Base-by-base conservation (phyloP, 163 green algal species). In the Scenedesmus sp. region DNA sequence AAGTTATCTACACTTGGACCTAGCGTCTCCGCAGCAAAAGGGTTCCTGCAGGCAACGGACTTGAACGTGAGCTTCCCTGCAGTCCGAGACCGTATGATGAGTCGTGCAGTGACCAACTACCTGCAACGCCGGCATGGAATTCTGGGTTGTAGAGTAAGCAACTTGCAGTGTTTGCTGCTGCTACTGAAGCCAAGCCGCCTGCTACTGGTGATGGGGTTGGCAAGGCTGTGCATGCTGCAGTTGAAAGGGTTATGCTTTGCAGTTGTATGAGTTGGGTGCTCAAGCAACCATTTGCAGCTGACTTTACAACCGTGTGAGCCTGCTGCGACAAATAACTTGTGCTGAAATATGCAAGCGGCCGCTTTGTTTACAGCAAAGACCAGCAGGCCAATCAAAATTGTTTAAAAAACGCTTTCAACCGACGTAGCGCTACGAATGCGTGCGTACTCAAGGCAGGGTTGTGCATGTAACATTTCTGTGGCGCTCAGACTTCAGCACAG, bases 21-120 rank as follows among this genome's bases (percentile, higher is more conserved):
- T 33, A 89, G 9, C 1, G 61, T 81, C 43, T 89, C 83, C 15
- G 83, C 83, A 40, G 83, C 83, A 46, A 18, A 22, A 9, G 59
- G n/a, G 18, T 37, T 76, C 83, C 83, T 89, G 61, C 42, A 49
- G 24, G 43, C 35, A 46, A n/a, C 2, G 46, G 37, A 24, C 16
- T 40, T 10, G 37, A 56, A 37, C 56, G 83, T 88, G 35, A 88
- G 83, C 53, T n/a, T n/a, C 65, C 65, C 65, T 40, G 65, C 65
- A 76, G 65, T 76, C 26, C 53, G 81, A 72, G 26, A 79, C 44
- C 56, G 40, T 79, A 10, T 81, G 83, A 46, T 42, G 30, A 56
- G 83, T 37, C 83, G 83, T 88, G 44, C 26, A 43, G 79, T 73
- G 42, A 86, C 81, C 81, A 73, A 70, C 30, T 86, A 86, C 81